Conservation (phyloP, 257 asterid genomes). For the Petunia axillaris region DNA sequence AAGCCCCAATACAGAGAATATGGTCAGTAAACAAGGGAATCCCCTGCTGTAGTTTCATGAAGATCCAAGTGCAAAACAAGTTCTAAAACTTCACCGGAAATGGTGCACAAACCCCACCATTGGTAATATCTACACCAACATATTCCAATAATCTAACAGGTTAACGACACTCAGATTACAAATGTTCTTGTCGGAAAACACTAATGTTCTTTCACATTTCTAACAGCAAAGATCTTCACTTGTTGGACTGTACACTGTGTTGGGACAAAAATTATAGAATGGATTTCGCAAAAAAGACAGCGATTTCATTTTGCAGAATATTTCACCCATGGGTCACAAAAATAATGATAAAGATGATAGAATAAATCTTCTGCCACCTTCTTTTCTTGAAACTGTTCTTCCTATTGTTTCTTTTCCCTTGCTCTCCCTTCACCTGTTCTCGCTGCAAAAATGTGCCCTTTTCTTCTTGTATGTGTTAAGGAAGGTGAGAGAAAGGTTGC, state of each 20-base stretch:
- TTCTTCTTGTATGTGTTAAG: neutral
- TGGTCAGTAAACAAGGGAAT: too few relatives aligned
- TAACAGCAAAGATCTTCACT: neutral
- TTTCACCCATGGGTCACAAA: neutral
- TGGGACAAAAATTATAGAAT: neutral
- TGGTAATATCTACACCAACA: neutral
- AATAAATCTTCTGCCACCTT: neutral
- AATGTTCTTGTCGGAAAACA: neutral
- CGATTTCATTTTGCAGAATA: neutral
- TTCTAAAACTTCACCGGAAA: neutral
- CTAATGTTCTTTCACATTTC: neutral
- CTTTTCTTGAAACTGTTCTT: neutral
- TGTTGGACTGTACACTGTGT: neutral
- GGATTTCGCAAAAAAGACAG: neutral
- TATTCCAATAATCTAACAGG: neutral
- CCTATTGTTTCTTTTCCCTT: neutral
- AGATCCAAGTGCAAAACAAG: neutral
- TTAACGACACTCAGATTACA: neutral
- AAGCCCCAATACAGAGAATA: too few relatives aligned
- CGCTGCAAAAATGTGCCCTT: neutral
- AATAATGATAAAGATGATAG: neutral
- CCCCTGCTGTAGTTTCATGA: neutral
- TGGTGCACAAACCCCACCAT: neutral
- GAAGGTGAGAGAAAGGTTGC: neutral
- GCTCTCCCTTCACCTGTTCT: constrained; percentile 9